Percentiles rank a stretch among this genome's conserved stretches.
Evolutionary conservation across 2,329 filamentous ascomycete species (phyloP).

Genomic region (Didymella exigua): DNA sequence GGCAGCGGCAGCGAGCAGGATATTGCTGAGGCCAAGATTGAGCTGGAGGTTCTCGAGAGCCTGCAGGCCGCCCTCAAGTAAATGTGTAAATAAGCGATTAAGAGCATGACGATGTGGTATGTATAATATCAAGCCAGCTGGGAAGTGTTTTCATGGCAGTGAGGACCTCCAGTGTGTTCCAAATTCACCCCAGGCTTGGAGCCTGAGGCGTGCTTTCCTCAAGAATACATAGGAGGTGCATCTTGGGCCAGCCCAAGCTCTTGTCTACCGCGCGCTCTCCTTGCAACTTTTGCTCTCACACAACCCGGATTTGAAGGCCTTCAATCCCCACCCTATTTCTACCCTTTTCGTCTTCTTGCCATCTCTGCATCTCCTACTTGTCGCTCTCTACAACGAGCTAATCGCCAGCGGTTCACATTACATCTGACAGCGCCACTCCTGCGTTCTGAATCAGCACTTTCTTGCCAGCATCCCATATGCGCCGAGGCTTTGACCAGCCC

Average conservation of each 20-base stretch:
- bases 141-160: slow-evolving; percentile 9
- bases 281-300: slow-evolving; percentile 2
- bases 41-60: slow-evolving; percentile 93
- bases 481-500: slow-evolving; percentile 27
- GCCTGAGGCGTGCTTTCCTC: slow-evolving; percentile 38
- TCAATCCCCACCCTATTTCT: slow-evolving; percentile 14
- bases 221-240: slow-evolving; percentile 45
- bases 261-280: slow-evolving; percentile 10
- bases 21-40: slow-evolving; percentile 98
- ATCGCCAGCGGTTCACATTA: slow-evolving; percentile 8
- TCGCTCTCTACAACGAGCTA: neutral
- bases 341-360: slow-evolving; percentile 22
- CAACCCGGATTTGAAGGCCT: slow-evolving; percentile 25
- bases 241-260: slow-evolving; percentile 32
- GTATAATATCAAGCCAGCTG: slow-evolving; percentile 40
- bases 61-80: slow-evolving; percentile 83
- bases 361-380: neutral
- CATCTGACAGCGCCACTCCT: slow-evolving; percentile 1
- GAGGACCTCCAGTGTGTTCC: slow-evolving; percentile 3
- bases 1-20: slow-evolving; percentile 95
- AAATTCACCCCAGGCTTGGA: slow-evolving; percentile 17
- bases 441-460: neutral
- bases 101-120: slow-evolving; percentile 34
- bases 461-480: slow-evolving; percentile 29
- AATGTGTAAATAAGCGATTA: slow-evolving; percentile 55